Evolutionary conservation across 169 alveolate species (phyloP).

Genomic region (Plasmodium gonderi): DNA sequence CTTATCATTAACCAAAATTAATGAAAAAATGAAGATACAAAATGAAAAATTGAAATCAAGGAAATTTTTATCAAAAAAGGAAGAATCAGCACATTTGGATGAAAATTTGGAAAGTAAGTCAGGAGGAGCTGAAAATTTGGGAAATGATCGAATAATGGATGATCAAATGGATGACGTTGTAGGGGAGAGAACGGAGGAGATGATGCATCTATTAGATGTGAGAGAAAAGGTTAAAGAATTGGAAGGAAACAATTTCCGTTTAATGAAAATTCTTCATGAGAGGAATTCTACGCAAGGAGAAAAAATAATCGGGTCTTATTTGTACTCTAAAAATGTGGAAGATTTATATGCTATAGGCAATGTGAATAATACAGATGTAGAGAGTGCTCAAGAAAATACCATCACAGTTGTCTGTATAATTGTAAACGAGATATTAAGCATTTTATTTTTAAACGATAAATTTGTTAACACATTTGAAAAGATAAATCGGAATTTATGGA

Average conservation of each 20-base stretch:
- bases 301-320: slow-evolving; percentile 28
- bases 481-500: slow-evolving; percentile 30
- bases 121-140: not conserved
- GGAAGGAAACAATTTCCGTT: slow-evolving; percentile 15
- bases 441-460: slow-evolving; percentile 62
- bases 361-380: not conserved
- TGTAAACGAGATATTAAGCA: slow-evolving; percentile 25
- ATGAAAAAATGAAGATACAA: not conserved
- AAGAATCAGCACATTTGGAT: not conserved
- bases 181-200: not conserved
- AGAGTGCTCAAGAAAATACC: not conserved
- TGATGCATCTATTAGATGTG: not conserved
- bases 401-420: slow-evolving; percentile 30
- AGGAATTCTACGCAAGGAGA: not conserved
- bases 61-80: not conserved
- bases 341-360: not conserved
- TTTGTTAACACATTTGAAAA: slow-evolving; percentile 39
- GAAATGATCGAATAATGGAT: not conserved
- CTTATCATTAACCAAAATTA: not conserved
- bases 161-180: not conserved
- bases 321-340: slow-evolving; percentile 23
- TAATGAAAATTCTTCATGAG: slow-evolving; percentile 45
- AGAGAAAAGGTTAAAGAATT: not conserved
- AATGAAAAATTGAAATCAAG: slow-evolving; percentile 3
- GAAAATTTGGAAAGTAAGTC: not conserved